phyloP scores from a whole-genome alignment of 768 basidiomycete genomes.

The Collybiopsis luxurians region DNA sequence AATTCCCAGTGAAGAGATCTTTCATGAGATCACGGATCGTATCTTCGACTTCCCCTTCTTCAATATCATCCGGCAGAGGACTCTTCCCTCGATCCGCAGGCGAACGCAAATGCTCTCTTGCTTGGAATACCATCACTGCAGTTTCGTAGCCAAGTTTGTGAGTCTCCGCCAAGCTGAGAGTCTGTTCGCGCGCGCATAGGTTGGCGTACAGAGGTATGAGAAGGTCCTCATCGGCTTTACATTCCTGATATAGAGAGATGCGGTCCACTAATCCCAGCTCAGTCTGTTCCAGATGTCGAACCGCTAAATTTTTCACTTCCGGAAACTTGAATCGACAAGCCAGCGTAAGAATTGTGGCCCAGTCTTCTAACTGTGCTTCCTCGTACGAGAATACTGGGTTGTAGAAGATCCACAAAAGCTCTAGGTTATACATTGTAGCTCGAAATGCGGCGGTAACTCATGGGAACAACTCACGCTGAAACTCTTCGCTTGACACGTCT shows the following conservation, averaged over 20 bases:
- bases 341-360: conserved; percentile 38
- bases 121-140: conserved; percentile 30
- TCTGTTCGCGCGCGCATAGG: conserved; percentile 35
- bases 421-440: no score
- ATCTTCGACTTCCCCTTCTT: conserved; percentile 6
- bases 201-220: conserved; percentile 41
- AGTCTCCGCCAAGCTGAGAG: conserved; percentile 45
- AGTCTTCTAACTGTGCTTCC: conserved; percentile 36
- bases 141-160: conserved; percentile 40
- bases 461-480: conserved; percentile 21
- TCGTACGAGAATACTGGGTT: conserved; percentile 36
- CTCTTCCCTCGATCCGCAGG: conserved; percentile 9
- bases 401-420: conserved; percentile 49
- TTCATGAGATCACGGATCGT: conserved; percentile 10
- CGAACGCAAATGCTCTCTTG: conserved; percentile 32
- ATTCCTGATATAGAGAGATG: conserved; percentile 44
- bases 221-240: conserved; percentile 32
- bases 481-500: conserved; percentile 35
- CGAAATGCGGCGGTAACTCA: no score
- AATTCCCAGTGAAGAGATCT: conserved; percentile 2
- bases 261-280: conserved; percentile 47
- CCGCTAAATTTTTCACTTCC: conserved; percentile 30
- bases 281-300: conserved; percentile 23
- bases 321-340: conserved; percentile 41
- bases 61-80: conserved; percentile 9